A percentile compares a stretch with the other conserved stretches of the same genome.
Evolutionary conservation across 139 green algal genomes (phyloP).

Genomic region (Closterium sp.): DNA sequence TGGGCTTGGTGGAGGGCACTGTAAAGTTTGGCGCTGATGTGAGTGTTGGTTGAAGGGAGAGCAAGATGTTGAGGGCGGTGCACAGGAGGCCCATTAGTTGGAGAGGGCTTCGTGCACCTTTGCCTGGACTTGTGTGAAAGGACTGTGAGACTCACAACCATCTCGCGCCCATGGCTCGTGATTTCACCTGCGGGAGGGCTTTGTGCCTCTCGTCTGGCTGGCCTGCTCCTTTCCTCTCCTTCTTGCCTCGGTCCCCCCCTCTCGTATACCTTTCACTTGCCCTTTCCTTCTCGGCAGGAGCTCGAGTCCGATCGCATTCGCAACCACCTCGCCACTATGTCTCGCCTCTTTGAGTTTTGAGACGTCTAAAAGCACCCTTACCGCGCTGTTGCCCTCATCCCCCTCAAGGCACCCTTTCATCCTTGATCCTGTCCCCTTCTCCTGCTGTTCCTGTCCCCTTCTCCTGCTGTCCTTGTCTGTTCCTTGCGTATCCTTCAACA

Average conservation of each 20-base stretch:
- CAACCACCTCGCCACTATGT: conserved; percentile 63
- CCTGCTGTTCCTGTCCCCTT: no score
- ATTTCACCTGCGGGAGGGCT: no score
- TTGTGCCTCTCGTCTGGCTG: no score
- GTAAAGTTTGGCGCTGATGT: background rate
- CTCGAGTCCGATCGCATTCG: conserved; percentile 68
- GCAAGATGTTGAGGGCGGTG: no score
- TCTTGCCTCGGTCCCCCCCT: background rate
- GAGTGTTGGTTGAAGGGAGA: no score
- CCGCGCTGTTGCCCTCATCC: no score
- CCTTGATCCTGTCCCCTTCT: no score
- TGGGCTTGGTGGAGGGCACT: background rate
- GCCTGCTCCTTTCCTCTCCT: background rate
- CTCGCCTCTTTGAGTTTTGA: conserved; percentile 72
- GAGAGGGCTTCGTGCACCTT: background rate
- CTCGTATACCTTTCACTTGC: background rate
- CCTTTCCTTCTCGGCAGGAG: conserved; percentile 42
- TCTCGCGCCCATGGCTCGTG: background rate
- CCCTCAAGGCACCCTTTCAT: no score
- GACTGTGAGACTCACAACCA: background rate
- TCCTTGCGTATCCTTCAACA: no score
- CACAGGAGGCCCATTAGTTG: no score
- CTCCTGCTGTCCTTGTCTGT: no score
- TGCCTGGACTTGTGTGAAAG: background rate
- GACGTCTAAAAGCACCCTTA: no score